These are phyloP conservation scores for Nicotiana noctiflora DNA, from an alignment of 257 asterid genomes.

Conservation along the genomic window DNA sequence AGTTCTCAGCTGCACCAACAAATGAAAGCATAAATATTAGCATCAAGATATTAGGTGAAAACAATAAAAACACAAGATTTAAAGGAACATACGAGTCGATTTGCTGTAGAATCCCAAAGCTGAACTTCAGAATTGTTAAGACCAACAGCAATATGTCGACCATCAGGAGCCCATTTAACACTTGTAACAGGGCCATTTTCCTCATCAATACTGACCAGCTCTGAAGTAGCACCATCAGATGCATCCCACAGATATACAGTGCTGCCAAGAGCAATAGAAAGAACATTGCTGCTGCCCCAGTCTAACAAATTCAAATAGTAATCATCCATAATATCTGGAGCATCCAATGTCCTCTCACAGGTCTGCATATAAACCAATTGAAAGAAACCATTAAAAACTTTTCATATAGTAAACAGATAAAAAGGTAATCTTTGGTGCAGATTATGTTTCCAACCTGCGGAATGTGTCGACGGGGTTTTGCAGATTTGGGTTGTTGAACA, in stretches of 20 bases:
- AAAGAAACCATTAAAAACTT: background rate
- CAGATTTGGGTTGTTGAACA: conserved; percentile 44
- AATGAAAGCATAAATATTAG: background rate
- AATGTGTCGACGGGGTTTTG: conserved; percentile 68
- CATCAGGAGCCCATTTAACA: conserved; percentile 95
- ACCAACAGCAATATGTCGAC: conserved; percentile 74
- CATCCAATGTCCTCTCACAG: conserved; percentile 89
- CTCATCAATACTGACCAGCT: conserved; percentile 70
- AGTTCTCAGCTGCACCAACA: conserved; percentile 63
- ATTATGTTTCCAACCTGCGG: conserved; percentile 59
- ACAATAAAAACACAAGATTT: background rate
- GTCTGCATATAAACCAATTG: conserved; percentile 41
- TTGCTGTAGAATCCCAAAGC: conserved; percentile 85
- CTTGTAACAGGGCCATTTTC: conserved; percentile 86
- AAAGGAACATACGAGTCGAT: conserved; percentile 47
- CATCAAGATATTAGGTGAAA: background rate
- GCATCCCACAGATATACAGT: conserved; percentile 95
- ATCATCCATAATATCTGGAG: conserved; percentile 86
- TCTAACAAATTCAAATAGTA: conserved; percentile 81
- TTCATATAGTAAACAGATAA: background rate
- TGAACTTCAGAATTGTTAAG: conserved; percentile 78
- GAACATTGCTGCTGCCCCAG: conserved; percentile 93
- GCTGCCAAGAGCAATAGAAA: conserved; percentile 79
- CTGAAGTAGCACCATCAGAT: conserved; percentile 62
- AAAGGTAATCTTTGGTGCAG: background rate